phyloP scores from a whole-genome alignment of 163 green algal species.

The Chloromonas sp. region DNA sequence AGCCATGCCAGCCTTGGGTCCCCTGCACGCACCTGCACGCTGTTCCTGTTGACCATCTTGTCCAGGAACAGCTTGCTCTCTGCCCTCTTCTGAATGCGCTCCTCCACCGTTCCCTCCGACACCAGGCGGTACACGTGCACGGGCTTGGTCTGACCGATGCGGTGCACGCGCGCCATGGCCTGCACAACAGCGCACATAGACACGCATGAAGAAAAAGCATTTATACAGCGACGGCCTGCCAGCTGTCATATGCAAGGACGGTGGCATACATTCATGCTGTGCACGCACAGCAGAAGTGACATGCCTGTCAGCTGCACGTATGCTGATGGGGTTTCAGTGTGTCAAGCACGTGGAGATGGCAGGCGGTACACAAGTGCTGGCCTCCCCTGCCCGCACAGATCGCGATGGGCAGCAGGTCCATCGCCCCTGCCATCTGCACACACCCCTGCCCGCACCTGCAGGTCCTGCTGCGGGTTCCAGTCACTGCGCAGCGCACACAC shows the following conservation, averaged over 20 bases:
- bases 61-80: constrained; percentile 69
- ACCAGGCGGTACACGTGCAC: constrained; percentile 63
- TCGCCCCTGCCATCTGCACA: too few relatives aligned
- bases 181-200: constrained; percentile 23
- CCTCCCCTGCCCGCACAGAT: too few relatives aligned
- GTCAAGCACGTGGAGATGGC: too few relatives aligned
- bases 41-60: constrained; percentile 63
- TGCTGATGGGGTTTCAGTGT: too few relatives aligned
- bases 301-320: too few relatives aligned
- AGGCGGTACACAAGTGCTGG: too few relatives aligned
- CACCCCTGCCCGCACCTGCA: constrained; percentile 50
- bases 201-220: background rate
- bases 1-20: too few relatives aligned
- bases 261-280: too few relatives aligned
- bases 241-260: too few relatives aligned
- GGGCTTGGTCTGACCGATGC: constrained; percentile 74
- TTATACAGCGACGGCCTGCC: too few relatives aligned
- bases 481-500: constrained; percentile 21
- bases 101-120: constrained; percentile 55
- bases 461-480: constrained; percentile 92
- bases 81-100: constrained; percentile 62
- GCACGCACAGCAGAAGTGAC: too few relatives aligned
- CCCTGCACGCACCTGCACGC: constrained; percentile 3
- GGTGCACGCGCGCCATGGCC: constrained; percentile 75
- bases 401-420: too few relatives aligned